phyloP scores from a whole-genome alignment of 495 filamentous ascomycete species.

The Tuber calosporum region DNA sequence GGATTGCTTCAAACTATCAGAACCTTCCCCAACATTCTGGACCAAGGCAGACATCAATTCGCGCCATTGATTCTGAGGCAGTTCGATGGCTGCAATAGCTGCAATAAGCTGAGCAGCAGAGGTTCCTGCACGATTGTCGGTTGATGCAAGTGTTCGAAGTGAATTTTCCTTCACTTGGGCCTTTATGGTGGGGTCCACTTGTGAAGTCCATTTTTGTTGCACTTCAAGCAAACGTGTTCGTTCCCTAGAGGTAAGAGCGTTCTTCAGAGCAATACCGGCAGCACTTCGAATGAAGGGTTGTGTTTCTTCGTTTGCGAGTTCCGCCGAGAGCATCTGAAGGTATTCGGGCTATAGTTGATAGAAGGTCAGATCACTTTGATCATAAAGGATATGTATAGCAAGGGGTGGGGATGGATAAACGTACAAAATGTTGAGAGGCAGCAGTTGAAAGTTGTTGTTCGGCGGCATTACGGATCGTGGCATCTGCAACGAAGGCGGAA shows the following conservation, averaged over 20 bases:
- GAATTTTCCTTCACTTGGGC: conserved; percentile 77
- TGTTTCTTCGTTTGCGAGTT: conserved; percentile 83
- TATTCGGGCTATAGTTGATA: conserved; percentile 63
- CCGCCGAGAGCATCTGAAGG: conserved; percentile 78
- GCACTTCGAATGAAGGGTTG: conserved; percentile 78
- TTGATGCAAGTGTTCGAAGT: conserved; percentile 70
- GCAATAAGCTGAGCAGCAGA: conserved; percentile 91
- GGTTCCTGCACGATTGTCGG: conserved; percentile 70
- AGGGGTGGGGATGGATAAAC: conserved; percentile 44
- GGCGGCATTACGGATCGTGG: conserved; percentile 74
- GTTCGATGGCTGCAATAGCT: conserved; percentile 87
- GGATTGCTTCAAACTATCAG: conserved; percentile 80
- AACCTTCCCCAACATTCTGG: conserved; percentile 79
- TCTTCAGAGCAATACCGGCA: conserved; percentile 93
- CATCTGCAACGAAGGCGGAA: conserved; percentile 55
- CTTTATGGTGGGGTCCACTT: conserved; percentile 72
- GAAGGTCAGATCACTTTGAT: conserved; percentile 15
- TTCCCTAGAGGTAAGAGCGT: conserved; percentile 90
- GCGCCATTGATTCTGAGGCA: conserved; percentile 89
- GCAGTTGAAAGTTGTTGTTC: conserved; percentile 91
- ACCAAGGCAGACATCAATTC: conserved; percentile 85
- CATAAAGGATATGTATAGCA: conserved; percentile 19
- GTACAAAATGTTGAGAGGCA: conserved; percentile 87
- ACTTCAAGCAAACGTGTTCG: conserved; percentile 73
- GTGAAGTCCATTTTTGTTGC: conserved; percentile 81